Conservation (phyloP, 805 yeast genomes). For the Limtongia smithiae region DNA sequence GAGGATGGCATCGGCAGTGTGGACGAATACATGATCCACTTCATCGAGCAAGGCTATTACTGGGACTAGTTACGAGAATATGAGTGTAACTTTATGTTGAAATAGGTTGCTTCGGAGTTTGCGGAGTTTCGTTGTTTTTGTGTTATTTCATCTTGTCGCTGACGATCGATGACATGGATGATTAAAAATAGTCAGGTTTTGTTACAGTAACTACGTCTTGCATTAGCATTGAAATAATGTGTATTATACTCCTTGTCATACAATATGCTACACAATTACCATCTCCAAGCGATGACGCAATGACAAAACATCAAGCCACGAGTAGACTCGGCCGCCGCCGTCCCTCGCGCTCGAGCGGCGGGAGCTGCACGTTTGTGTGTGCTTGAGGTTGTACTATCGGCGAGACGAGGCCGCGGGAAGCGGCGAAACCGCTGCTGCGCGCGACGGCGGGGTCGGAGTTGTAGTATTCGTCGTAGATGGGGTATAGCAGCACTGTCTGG, state of each 20-base stretch:
- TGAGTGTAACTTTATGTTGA: no score
- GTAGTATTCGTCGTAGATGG: conserved; percentile 79
- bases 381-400: conserved; percentile 60
- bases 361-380: conserved; percentile 41
- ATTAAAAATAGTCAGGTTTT: no score
- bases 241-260: neutral
- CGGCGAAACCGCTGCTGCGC: conserved; percentile 79
- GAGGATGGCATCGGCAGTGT: conserved; percentile 66
- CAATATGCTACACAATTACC: neutral
- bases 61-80: no score
- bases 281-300: neutral
- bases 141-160: no score
- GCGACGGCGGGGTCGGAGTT: conserved; percentile 63
- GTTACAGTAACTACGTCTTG: no score
- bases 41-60: conserved; percentile 51
- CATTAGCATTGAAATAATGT: no score
- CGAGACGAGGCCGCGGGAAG: conserved; percentile 89
- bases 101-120: no score
- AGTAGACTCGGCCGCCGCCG: conserved; percentile 37
- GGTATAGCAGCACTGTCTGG: conserved; percentile 86
- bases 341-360: conserved; percentile 79
- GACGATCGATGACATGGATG: no score
- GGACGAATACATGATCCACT: conserved; percentile 94
- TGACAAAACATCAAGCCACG: neutral
- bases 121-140: no score